Evolutionary conservation across 169 alveolate genomes (phyloP).

Genomic region (Amoebophrya sp.): DNA sequence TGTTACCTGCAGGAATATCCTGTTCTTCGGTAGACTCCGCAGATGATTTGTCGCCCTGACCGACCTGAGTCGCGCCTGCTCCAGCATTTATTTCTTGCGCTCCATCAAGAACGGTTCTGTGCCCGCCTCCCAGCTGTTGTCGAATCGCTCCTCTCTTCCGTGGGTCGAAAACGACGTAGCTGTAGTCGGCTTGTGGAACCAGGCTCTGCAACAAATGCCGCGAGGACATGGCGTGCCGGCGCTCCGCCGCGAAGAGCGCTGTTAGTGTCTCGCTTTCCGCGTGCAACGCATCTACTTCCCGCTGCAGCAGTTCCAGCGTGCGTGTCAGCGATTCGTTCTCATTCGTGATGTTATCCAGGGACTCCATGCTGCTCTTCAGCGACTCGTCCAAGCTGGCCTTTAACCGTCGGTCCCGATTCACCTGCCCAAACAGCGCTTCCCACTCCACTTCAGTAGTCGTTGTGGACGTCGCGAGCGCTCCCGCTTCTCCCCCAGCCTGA

Average conservation of each 20-base stretch:
- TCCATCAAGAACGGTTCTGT: background rate
- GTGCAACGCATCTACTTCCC: background rate
- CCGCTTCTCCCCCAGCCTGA: no score
- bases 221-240: background rate
- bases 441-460: no score
- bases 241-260: background rate
- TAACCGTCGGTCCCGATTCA: background rate
- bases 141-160: background rate
- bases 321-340: background rate
- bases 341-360: background rate
- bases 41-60: no score
- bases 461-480: no score
- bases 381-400: background rate
- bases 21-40: no score
- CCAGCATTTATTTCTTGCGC: background rate
- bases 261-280: background rate
- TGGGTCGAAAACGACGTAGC: no score
- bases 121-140: background rate
- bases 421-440: background rate
- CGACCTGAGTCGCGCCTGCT: background rate
- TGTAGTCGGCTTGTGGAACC: background rate
- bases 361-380: background rate
- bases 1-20: no score
- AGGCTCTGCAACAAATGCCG: background rate
- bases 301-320: background rate